Conservation (phyloP, 2,329 filamentous ascomycete species). For the Taxawa tesnikishii region DNA sequence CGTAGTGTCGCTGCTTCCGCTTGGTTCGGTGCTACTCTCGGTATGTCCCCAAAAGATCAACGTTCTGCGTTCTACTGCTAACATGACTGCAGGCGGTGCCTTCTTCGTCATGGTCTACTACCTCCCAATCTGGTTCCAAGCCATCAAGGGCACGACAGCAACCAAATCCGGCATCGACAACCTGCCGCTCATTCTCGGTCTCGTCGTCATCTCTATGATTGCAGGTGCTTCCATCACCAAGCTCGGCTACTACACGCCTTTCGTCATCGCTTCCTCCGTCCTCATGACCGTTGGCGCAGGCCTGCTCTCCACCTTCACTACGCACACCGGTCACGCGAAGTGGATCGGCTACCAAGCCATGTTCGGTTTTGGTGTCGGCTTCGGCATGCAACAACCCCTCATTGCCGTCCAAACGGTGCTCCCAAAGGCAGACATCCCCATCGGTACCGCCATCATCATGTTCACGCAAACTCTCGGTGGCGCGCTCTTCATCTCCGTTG, state of each 20-base stretch:
- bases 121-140: constrained; percentile 37
- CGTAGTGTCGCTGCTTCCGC: constrained; percentile 28
- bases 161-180: constrained; percentile 38
- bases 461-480: constrained; percentile 37
- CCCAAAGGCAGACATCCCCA: constrained; percentile 29
- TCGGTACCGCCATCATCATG: constrained; percentile 37
- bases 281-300: constrained; percentile 35
- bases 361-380: constrained; percentile 28
- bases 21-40: constrained; percentile 28
- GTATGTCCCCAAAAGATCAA: no score
- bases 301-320: constrained; percentile 30
- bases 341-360: constrained; percentile 28
- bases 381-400: constrained; percentile 34
- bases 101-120: constrained; percentile 37
- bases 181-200: constrained; percentile 33
- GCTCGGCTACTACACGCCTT: constrained; percentile 38
- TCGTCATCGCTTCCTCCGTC: constrained; percentile 28
- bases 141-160: constrained; percentile 33
- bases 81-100: no score
- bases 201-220: constrained; percentile 31
- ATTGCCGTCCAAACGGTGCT: constrained; percentile 35
- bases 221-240: constrained; percentile 27
- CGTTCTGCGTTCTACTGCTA: no score
- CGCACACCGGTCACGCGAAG: constrained; percentile 22
- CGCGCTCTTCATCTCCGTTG: constrained; percentile 37